Conservation (phyloP, 192 early-diverging fungal species). For the Phycomyces blakesleeanus region DNA sequence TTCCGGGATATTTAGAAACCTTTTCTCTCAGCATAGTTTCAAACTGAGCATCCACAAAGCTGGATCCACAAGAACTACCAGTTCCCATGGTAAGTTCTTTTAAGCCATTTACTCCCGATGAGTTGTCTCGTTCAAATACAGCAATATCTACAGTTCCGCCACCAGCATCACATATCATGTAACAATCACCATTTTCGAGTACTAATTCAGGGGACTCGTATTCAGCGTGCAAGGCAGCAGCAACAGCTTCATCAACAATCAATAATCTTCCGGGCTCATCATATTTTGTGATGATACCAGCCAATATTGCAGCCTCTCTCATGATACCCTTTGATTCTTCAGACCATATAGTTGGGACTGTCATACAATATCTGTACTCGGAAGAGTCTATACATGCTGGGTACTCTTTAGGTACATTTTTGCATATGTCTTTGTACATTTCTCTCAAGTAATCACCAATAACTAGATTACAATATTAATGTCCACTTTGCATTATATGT, state of each 20-base stretch:
- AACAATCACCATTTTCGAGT: slow-evolving; percentile 47
- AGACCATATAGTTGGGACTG: slow-evolving; percentile 50
- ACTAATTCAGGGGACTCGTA: slow-evolving; percentile 44
- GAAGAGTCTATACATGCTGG: slow-evolving; percentile 23
- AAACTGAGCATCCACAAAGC: slow-evolving; percentile 43
- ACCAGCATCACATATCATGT: slow-evolving; percentile 56
- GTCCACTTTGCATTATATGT: too few relatives aligned
- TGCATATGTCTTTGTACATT: too few relatives aligned
- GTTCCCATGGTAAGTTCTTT: slow-evolving; percentile 48
- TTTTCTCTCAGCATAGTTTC: slow-evolving; percentile 36
- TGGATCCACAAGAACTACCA: slow-evolving; percentile 45
- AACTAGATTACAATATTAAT: too few relatives aligned
- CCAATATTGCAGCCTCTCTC: slow-evolving; percentile 44
- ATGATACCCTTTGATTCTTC: slow-evolving; percentile 47
- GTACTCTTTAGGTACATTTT: too few relatives aligned
- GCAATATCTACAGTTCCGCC: slow-evolving; percentile 48
- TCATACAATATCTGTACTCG: slow-evolving; percentile 41
- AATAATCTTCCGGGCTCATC: slow-evolving; percentile 40
- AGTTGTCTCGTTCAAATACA: slow-evolving; percentile 31
- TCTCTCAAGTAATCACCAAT: too few relatives aligned
- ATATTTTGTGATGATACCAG: slow-evolving; percentile 36
- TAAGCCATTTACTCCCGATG: slow-evolving; percentile 21
- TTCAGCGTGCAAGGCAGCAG: slow-evolving; percentile 49
- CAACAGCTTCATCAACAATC: slow-evolving; percentile 47
- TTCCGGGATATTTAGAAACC: slow-evolving; percentile 31